phyloP scores from a whole-genome alignment of 2,329 filamentous ascomycete genomes.

The Tothia fuscella region DNA sequence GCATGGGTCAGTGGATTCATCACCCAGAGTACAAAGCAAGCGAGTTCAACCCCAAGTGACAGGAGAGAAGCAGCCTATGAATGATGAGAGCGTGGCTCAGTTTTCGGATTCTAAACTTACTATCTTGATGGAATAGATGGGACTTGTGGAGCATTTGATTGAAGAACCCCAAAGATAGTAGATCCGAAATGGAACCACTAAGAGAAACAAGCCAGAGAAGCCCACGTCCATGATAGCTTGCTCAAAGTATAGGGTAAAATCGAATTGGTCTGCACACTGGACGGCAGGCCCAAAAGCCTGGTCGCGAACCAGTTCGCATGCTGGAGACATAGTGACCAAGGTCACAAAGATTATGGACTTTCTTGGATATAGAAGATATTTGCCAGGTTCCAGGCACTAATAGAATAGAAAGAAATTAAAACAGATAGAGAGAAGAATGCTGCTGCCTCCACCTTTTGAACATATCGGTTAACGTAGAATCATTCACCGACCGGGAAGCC shows the following conservation, averaged over 20 bases:
- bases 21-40: slow-evolving; percentile 13
- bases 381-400: no score
- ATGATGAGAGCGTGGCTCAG: background rate
- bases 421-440: no score
- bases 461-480: no score
- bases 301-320: slow-evolving; percentile 9
- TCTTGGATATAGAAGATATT: no score
- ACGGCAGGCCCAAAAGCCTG: slow-evolving; percentile 14
- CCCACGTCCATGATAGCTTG: slow-evolving; percentile 15
- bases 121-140: background rate
- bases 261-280: slow-evolving; percentile 14
- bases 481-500: no score
- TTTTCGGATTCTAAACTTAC: background rate
- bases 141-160: background rate
- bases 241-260: slow-evolving; percentile 18
- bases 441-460: no score
- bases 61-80: background rate
- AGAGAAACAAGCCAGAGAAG: slow-evolving; percentile 14
- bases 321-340: background rate
- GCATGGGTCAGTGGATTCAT: background rate
- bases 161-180: background rate
- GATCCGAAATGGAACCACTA: slow-evolving; percentile 7
- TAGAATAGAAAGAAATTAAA: no score
- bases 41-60: slow-evolving; percentile 12
- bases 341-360: background rate